phyloP scores from a whole-genome alignment of 192 early-diverging fungal species.

The Backusella psychrophila region DNA sequence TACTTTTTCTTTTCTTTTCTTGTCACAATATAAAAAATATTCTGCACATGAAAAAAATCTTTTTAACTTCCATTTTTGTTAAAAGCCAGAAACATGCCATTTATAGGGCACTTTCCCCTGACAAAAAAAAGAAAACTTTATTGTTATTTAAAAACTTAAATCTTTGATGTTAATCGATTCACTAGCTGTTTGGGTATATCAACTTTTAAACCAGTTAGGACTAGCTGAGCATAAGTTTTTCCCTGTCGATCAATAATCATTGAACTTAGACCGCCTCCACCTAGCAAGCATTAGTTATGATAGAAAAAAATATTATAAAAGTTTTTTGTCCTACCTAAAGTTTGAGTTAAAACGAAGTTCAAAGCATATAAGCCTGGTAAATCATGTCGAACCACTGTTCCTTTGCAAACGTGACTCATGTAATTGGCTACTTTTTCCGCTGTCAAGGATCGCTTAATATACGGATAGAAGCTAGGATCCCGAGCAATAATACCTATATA shows the following conservation, averaged over 20 bases:
- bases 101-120: not conserved
- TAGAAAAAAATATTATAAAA: not conserved
- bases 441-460: slow-evolving; percentile 53
- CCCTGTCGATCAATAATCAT: slow-evolving; percentile 62
- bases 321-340: slow-evolving; percentile 35
- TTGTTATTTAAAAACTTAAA: not conserved
- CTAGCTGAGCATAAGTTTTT: slow-evolving; percentile 66
- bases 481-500: slow-evolving; percentile 54
- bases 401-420: slow-evolving; percentile 57
- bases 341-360: slow-evolving; percentile 64
- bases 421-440: slow-evolving; percentile 46
- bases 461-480: slow-evolving; percentile 52
- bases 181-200: slow-evolving; percentile 39
- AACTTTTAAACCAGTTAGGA: slow-evolving; percentile 48
- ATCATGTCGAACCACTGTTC: slow-evolving; percentile 55
- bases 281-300: not conserved
- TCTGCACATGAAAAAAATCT: not conserved
- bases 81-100: not conserved
- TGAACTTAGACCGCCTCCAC: slow-evolving; percentile 62
- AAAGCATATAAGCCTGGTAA: slow-evolving; percentile 55
- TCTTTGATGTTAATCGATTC: not conserved
- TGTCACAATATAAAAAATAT: not conserved
- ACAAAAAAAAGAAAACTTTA: not conserved
- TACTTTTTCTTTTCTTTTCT: not conserved
- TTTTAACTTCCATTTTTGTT: not conserved